Evolutionary conservation across 2,329 filamentous ascomycete genomes (phyloP), one percentile per base, ranked within the genome.

Genomic region (Aspergillus calidoustus): DNA sequence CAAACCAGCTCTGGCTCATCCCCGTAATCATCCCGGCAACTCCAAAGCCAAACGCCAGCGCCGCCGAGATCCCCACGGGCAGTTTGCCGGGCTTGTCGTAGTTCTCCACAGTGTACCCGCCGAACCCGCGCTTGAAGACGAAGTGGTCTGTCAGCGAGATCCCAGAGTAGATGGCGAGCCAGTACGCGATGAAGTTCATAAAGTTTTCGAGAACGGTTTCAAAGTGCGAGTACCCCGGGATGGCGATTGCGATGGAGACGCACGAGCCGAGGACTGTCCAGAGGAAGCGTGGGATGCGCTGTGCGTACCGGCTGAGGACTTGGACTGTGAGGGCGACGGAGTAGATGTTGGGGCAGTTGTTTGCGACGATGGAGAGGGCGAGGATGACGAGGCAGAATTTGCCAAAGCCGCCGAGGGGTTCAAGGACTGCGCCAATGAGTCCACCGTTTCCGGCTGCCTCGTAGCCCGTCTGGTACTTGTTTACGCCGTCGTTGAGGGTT

Each of bases 321-420:
- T 92, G 89, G 43, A 91, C 81, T 13, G 86, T 88, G 44, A 92
- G 81, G 6, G 85, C 84, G 52, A 88, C 85, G 19, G 87, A 91
- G 81, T 93, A 92, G 74, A 89, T 86, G 73, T 90, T 90, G 6
- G 88, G 88, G 72, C 86, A 89, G 77, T 91, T 91, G 78, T 89
- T 90, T 61, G 87, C 88, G 64, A 91, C 82, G 71, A 89, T 89
- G 57, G 84, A 87, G 15, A 91, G 81, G 2, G 87, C 86, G 8
- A 91, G 82, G 51, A 91, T 80, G 57, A 89, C 82, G 28, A 90
- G 76, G 73, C 89, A 91, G 81, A 92, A 91, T 71, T 89, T 83
- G 65, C 90, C 90, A 72, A 92, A 92, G 50, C 80, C 81, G 43
- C 89, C 89, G 0, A 91, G 79, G 4, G 82, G 82, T 7, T 86